Conservation (phyloP, 73 alveolate genomes). For the Durusdinium trenchii region DNA sequence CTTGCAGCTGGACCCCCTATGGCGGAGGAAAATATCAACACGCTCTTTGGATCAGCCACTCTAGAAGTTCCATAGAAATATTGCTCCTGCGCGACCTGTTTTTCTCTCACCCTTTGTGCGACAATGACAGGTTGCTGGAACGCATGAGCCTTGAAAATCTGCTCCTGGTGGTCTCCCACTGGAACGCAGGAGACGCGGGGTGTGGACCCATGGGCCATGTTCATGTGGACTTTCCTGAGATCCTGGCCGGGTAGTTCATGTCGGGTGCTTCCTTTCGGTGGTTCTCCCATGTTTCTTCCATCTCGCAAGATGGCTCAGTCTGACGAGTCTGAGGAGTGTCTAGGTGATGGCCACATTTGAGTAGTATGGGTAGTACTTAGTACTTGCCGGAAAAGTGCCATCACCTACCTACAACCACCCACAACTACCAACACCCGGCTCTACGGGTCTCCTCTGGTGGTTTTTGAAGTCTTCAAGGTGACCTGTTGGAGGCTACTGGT, state of each 20-base stretch:
- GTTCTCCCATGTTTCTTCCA: not conserved
- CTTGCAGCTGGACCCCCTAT: too few species aligned
- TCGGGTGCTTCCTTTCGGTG: not conserved
- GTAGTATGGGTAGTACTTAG: too few species aligned
- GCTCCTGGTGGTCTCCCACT: constrained; percentile 62
- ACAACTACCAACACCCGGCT: not conserved
- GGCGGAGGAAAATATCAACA: too few species aligned
- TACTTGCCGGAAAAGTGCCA: not conserved
- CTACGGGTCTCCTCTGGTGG: not conserved
- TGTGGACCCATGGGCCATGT: not conserved
- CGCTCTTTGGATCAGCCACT: too few species aligned
- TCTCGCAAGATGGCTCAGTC: too few species aligned
- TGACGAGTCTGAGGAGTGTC: too few species aligned
- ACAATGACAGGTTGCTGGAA: constrained; percentile 76
- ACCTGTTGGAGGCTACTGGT: not conserved
- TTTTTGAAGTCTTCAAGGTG: not conserved
- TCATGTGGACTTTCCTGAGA: too few species aligned
- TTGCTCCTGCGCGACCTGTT: too few species aligned
- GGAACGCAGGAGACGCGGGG: constrained; percentile 28
- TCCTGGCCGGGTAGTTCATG: too few species aligned
- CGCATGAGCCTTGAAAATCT: constrained; percentile 86
- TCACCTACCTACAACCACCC: not conserved
- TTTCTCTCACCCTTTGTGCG: too few species aligned
- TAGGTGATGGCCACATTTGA: too few species aligned
- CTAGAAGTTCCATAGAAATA: too few species aligned